A percentile compares a stretch with the other conserved stretches of the same genome.
Conservation (phyloP, 2,329 filamentous ascomycete species). For the Alternaria metachromatica region DNA sequence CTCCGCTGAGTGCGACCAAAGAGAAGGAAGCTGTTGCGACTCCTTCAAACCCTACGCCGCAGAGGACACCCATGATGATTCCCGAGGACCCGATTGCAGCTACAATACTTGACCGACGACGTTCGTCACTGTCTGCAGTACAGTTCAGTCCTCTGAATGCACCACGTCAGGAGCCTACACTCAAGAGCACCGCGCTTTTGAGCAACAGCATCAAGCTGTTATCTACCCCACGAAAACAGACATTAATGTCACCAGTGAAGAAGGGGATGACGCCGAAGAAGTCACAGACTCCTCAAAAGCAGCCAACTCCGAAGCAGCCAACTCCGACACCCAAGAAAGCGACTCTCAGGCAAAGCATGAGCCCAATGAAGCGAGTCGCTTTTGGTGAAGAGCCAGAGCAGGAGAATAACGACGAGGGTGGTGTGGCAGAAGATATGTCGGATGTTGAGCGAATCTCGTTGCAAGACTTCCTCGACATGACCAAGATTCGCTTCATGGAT, state of each 20-base stretch:
- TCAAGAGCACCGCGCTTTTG: constrained; percentile 45
- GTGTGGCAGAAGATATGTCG: constrained; percentile 29
- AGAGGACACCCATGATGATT: constrained; percentile 24
- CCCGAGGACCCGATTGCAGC: constrained; percentile 44
- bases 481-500: constrained; percentile 98
- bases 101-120: constrained; percentile 43
- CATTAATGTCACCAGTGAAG: constrained; percentile 52
- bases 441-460: constrained; percentile 73
- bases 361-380: constrained; percentile 43
- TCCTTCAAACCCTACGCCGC: constrained; percentile 24
- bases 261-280: constrained; percentile 47
- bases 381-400: constrained; percentile 38
- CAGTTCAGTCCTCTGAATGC: constrained; percentile 46
- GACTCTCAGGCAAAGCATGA: constrained; percentile 37
- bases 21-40: constrained; percentile 25
- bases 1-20: constrained; percentile 29
- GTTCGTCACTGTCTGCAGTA: constrained; percentile 42
- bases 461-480: constrained; percentile 93
- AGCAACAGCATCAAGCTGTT: constrained; percentile 56
- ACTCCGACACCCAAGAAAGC: constrained; percentile 47
- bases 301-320: constrained; percentile 50
- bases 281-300: constrained; percentile 47
- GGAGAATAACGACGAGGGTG: constrained; percentile 35
- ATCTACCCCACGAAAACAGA: constrained; percentile 58
- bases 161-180: constrained; percentile 33